Conservation (phyloP, 768 basidiomycete genomes). For the Hirschioporus abietinus region DNA sequence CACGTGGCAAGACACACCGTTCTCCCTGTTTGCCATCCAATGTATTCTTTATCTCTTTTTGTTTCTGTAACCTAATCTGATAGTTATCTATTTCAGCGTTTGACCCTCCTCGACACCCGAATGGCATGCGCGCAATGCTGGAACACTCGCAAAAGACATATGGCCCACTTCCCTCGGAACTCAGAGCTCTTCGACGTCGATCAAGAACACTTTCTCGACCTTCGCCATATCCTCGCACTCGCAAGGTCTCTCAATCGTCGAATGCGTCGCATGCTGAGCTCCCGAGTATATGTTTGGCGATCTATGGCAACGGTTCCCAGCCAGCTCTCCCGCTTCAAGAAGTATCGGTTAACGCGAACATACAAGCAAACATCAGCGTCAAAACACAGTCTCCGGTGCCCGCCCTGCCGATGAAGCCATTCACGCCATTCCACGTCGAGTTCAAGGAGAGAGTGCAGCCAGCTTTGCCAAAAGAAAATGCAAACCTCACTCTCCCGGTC, state of each 20-base stretch:
- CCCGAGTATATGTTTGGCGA: slow-evolving; percentile 12
- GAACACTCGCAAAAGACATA: slow-evolving; percentile 69
- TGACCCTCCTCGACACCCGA: slow-evolving; percentile 57
- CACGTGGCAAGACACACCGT: slow-evolving; percentile 64
- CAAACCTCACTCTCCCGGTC: slow-evolving; percentile 21
- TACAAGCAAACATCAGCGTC: slow-evolving; percentile 11
- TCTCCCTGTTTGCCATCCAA: slow-evolving; percentile 68
- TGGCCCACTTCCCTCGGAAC: slow-evolving; percentile 67
- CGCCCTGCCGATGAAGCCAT: slow-evolving; percentile 35
- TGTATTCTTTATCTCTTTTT: slow-evolving; percentile 42
- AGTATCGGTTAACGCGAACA: slow-evolving; percentile 37
- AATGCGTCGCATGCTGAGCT: slow-evolving; percentile 26
- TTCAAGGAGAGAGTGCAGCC: slow-evolving; percentile 24
- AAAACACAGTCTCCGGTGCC: slow-evolving; percentile 25
- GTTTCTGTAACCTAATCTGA: slow-evolving; percentile 6
- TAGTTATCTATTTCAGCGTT: slow-evolving; percentile 44
- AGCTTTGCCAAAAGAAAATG: slow-evolving; percentile 24
- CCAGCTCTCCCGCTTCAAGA: slow-evolving; percentile 31
- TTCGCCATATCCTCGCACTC: slow-evolving; percentile 62
- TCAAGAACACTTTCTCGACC: slow-evolving; percentile 67
- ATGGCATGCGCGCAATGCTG: slow-evolving; percentile 67
- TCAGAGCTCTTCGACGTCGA: slow-evolving; percentile 54
- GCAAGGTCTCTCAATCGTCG: slow-evolving; percentile 43
- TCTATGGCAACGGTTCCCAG: slow-evolving; percentile 7
- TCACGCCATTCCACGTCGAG: slow-evolving; percentile 36